A percentile compares a stretch with the other conserved stretches of the same genome.
phyloP scores from a whole-genome alignment of 192 early-diverging fungal species.

The Coemansia pectinata region DNA sequence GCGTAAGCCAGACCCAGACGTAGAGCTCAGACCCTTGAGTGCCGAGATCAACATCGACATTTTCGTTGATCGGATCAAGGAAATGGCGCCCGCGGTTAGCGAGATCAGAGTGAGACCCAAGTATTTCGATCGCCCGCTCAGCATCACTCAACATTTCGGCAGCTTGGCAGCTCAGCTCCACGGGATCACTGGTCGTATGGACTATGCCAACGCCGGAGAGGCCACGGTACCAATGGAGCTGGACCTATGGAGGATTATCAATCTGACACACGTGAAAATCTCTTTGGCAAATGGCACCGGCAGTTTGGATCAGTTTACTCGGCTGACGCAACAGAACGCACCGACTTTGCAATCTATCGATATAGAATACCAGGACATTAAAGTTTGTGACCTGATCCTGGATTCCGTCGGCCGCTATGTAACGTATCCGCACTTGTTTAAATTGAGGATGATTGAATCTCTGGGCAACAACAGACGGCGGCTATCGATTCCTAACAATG shows the following conservation, averaged over 20 bases:
- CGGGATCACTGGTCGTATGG: neutral
- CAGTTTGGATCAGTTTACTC: neutral
- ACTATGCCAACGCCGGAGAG: neutral
- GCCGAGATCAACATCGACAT: neutral
- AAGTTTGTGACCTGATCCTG: neutral
- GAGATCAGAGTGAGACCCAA: neutral
- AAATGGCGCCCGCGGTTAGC: neutral
- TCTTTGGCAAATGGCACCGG: neutral
- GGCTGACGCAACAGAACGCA: neutral
- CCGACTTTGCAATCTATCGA: neutral
- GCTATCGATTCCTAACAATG: neutral
- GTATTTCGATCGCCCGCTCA: neutral
- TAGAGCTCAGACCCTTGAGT: neutral
- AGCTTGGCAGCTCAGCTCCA: neutral
- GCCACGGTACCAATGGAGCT: neutral
- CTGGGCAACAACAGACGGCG: neutral
- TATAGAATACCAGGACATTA: neutral
- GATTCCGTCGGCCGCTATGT: neutral
- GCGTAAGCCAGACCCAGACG: neutral
- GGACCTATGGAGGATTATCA: neutral
- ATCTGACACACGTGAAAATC: neutral
- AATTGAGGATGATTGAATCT: neutral
- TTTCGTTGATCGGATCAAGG: neutral
- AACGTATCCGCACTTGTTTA: neutral
- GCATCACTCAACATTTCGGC: neutral